Evolutionary conservation across 257 asterid species (phyloP), one percentile per base, ranked within the genome.

Genomic region (Echium plantagineum): DNA sequence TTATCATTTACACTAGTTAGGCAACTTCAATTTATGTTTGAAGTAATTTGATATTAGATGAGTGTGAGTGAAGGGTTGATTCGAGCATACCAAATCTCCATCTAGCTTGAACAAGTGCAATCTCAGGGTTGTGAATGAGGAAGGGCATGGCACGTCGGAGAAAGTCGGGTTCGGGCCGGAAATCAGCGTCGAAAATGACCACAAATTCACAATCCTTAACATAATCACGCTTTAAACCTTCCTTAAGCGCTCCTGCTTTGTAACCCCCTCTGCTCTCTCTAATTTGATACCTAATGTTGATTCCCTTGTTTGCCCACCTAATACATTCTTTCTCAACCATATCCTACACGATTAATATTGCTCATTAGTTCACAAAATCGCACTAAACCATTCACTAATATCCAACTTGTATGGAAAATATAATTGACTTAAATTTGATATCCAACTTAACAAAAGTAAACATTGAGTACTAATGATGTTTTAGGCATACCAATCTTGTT

Each of bases 201-300:
- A 91, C 96, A 3, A 82, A 84, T 13, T 91, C 98, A 59, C 98
- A 93, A 0, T 82, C 78, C 52, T 89, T 78, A 3, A 84, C 97
- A 32, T 86, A 89, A 38, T 83, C 93, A 59, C 31, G 97, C 58
- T 65, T 89, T 21, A 91, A 59, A 0, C 98, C 98, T 74, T 93
- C 98, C 64, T 93, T 93, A 7, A 93, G 94, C 51, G 98, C 98
- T 18, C 98, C 98, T 6, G 98, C 98, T 69, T 93, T 93, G 79
- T 93, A 93, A 1, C 98, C 98, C 3, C 94, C 94, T 60, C 98
- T 73, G 5, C 74, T 63, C 64, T 84, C 86, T 62, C 97, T 77
- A 12, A 86, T 93, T 75, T 89, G 95, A 82, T 93, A 93, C 21
- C 66, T 66, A 52, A 90, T 84, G 62, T 93, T 80, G 1, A 93